Evolutionary conservation across 2,329 filamentous ascomycete genomes (phyloP).

Genomic region (Neofusicoccum parvum): DNA sequence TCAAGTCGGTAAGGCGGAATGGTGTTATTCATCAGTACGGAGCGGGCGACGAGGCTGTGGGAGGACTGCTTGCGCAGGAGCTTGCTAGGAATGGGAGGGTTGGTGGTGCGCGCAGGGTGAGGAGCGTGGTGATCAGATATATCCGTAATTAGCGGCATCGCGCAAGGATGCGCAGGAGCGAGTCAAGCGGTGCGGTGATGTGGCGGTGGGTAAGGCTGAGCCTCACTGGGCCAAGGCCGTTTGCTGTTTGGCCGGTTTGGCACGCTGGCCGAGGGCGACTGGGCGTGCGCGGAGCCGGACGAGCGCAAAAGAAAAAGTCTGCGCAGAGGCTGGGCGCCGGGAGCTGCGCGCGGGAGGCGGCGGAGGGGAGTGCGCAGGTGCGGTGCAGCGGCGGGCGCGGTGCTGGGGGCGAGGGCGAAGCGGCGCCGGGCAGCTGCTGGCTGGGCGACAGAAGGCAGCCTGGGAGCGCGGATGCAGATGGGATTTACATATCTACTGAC

Average conservation of each 20-base stretch:
- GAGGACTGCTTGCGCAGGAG: conserved; percentile 40
- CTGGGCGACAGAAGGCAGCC: not conserved
- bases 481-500: conserved; percentile 20
- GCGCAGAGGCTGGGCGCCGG: not conserved
- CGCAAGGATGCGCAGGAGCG: conserved; percentile 10
- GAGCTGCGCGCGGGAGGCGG: not conserved
- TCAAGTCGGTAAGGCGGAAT: conserved; percentile 27
- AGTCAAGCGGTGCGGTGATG: conserved; percentile 9
- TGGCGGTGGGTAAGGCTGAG: conserved; percentile 14
- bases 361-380: not conserved
- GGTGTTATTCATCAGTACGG: conserved; percentile 49
- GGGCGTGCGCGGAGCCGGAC: not conserved
- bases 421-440: not conserved
- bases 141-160: conserved; percentile 23
- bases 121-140: conserved; percentile 20
- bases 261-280: not conserved
- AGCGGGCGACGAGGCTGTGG: conserved; percentile 53
- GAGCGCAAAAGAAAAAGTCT: not conserved
- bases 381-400: not conserved
- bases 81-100: conserved; percentile 17
- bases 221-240: not conserved
- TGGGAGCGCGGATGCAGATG: not conserved
- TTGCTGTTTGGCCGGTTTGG: conserved; percentile 4
- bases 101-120: conserved; percentile 16
- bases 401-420: not conserved